phyloP scores from a whole-genome alignment of 2,329 filamentous ascomycete species.

The Hypomyces perniciosus region DNA sequence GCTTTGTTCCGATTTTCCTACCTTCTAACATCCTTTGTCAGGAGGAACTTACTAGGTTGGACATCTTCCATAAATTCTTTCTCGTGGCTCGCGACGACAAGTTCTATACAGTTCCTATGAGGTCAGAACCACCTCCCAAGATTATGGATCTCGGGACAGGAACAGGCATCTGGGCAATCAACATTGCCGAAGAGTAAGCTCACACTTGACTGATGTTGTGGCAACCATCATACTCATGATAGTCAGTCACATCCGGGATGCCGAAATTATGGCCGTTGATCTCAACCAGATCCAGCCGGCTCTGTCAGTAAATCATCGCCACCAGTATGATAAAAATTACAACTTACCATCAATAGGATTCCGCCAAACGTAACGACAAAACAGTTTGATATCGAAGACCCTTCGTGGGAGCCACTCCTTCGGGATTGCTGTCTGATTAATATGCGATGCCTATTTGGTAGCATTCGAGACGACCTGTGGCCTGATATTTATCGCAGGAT shows the following conservation, averaged over 20 bases:
- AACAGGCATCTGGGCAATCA: conserved; percentile 86
- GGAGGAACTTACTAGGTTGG: conserved; percentile 70
- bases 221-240: conserved; percentile 2
- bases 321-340: conserved; percentile 6
- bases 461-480: conserved; percentile 64
- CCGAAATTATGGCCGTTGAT: conserved; percentile 34
- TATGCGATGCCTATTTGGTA: conserved; percentile 71
- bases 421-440: conserved; percentile 74
- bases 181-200: conserved; percentile 66
- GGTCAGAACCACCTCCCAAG: conserved; percentile 21
- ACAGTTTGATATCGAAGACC: conserved; percentile 70
- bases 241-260: conserved; percentile 19
- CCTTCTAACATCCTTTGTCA: conserved; percentile 28
- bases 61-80: conserved; percentile 77
- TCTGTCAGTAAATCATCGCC: conserved; percentile 22
- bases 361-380: conserved; percentile 51
- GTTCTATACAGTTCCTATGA: conserved; percentile 18
- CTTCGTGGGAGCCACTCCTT: conserved; percentile 48
- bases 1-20: background rate
- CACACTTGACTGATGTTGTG: background rate
- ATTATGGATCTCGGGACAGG: conserved; percentile 72
- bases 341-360: conserved; percentile 46
- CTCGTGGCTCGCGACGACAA: conserved; percentile 52
- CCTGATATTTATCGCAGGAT: conserved; percentile 64
- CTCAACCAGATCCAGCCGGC: conserved; percentile 35